Evolutionary conservation across 2,329 filamentous ascomycete species (phyloP).

Genomic region (Ambrosiella cleistominuta): DNA sequence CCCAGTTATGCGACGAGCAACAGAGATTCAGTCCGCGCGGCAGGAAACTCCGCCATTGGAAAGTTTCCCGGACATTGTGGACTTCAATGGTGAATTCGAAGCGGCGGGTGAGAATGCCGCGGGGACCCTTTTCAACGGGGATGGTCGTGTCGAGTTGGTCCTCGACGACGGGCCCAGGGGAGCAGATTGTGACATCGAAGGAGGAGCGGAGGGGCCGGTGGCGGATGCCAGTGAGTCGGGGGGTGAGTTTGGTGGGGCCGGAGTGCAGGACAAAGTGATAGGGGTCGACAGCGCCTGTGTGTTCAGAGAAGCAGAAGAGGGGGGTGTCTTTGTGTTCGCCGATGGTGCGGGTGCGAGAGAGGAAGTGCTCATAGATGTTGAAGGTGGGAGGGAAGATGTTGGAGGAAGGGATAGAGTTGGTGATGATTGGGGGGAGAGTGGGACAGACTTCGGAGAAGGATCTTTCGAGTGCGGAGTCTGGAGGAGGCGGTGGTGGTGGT

Average conservation of each 20-base stretch:
- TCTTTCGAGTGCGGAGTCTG: too few species aligned
- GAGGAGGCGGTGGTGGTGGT: not conserved
- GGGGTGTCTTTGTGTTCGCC: conserved; percentile 7
- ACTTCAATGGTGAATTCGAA: conserved; percentile 23
- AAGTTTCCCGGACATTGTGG: conserved; percentile 20
- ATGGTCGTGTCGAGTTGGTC: conserved; percentile 9
- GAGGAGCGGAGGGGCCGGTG: not conserved
- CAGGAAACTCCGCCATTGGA: conserved; percentile 24
- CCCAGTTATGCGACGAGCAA: conserved; percentile 23
- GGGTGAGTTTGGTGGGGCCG: conserved; percentile 2
- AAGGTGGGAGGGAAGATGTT: conserved; percentile 10
- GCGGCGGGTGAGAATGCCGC: conserved; percentile 13
- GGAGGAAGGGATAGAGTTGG: not conserved
- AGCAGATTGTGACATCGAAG: conserved; percentile 13
- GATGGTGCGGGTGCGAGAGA: conserved; percentile 6
- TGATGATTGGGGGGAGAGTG: not conserved
- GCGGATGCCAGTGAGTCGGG: conserved; percentile 6
- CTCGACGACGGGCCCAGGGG: not conserved
- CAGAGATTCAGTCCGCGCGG: conserved; percentile 16
- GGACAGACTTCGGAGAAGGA: too few species aligned
- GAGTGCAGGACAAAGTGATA: conserved; percentile 7
- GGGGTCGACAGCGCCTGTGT: not conserved
- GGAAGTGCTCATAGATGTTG: conserved; percentile 7
- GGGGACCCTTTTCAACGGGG: conserved; percentile 11
- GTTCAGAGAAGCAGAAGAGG: conserved; percentile 6